Percentiles rank a stretch among this genome's conserved stretches.
These are phyloP conservation scores for Tetrapisispora arboricola DNA, from an alignment of 805 yeast genomes.

Conservation along the genomic window DNA sequence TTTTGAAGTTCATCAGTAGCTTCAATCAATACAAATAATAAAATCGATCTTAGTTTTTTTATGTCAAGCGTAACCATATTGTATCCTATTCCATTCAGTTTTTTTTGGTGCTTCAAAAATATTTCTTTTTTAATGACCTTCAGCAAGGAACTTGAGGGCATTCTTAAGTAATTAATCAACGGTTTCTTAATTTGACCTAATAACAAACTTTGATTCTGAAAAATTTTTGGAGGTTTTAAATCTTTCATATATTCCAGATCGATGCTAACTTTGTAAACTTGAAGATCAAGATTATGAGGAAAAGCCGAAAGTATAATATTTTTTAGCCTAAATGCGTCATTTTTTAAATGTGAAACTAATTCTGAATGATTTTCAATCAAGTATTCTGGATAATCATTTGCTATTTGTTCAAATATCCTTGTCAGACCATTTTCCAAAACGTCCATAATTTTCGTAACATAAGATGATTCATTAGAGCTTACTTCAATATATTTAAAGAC, in stretches of 20 bases:
- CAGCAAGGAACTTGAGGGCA: conserved; percentile 60
- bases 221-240: conserved; percentile 51
- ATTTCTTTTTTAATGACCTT: conserved; percentile 48
- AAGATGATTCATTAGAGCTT: conserved; percentile 44
- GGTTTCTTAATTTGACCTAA: conserved; percentile 65
- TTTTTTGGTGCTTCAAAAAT: conserved; percentile 5
- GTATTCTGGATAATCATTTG: conserved; percentile 84
- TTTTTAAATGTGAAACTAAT: conserved; percentile 59
- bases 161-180: conserved; percentile 67
- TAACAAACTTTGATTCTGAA: too few species aligned
- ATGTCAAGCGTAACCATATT: conserved; percentile 39
- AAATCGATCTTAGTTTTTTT: conserved; percentile 59
- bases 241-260: conserved; percentile 17
- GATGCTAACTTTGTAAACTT: not conserved
- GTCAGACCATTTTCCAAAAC: conserved; percentile 78
- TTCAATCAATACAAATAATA: conserved; percentile 63
- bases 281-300: conserved; percentile 41
- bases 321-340: conserved; percentile 65
- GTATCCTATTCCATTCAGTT: conserved; percentile 60
- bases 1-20: conserved; percentile 47
- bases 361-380: conserved; percentile 68
- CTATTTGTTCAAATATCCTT: conserved; percentile 62
- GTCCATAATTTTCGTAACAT: conserved; percentile 51
- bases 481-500: conserved; percentile 60
- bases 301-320: conserved; percentile 77